These are phyloP conservation scores for Phycomyces blakesleeanus DNA, from an alignment of 192 early-diverging fungal genomes.

Conservation along the genomic window DNA sequence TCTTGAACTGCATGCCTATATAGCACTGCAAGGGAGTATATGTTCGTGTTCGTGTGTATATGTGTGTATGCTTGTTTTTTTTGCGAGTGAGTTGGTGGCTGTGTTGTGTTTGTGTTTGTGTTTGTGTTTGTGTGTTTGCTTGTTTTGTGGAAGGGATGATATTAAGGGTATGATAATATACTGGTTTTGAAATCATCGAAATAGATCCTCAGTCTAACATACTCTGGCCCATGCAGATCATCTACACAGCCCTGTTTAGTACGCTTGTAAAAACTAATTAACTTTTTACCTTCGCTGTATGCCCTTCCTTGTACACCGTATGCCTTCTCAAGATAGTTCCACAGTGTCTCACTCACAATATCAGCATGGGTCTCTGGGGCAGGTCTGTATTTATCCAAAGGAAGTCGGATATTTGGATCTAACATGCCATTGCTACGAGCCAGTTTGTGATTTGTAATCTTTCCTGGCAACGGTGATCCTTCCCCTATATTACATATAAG, in stretches of 20 bases:
- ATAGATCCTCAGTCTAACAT: slow-evolving; percentile 22
- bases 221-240: slow-evolving; percentile 19
- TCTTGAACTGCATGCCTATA: not conserved
- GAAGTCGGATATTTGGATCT: slow-evolving; percentile 27
- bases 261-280: not conserved
- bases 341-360: slow-evolving; percentile 31
- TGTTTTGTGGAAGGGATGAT: not conserved
- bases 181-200: slow-evolving; percentile 28
- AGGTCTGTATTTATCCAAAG: slow-evolving; percentile 31
- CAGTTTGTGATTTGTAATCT: slow-evolving; percentile 27
- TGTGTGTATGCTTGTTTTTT: not conserved
- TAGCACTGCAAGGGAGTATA: too few relatives aligned
- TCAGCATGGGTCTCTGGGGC: slow-evolving; percentile 34
- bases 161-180: slow-evolving; percentile 25
- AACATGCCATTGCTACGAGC: slow-evolving; percentile 23
- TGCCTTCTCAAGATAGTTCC: slow-evolving; percentile 24
- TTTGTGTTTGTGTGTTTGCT: not conserved
- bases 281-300: slow-evolving; percentile 25
- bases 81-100: not conserved
- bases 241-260: slow-evolving; percentile 1
- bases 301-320: slow-evolving; percentile 32
- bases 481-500: slow-evolving; percentile 18
- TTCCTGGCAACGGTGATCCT: slow-evolving; percentile 30
- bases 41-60: too few relatives aligned
- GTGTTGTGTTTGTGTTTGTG: not conserved